These are phyloP conservation scores for Dacryopinax primogenitus DNA, from an alignment of 768 basidiomycete species.

Conservation along the genomic window DNA sequence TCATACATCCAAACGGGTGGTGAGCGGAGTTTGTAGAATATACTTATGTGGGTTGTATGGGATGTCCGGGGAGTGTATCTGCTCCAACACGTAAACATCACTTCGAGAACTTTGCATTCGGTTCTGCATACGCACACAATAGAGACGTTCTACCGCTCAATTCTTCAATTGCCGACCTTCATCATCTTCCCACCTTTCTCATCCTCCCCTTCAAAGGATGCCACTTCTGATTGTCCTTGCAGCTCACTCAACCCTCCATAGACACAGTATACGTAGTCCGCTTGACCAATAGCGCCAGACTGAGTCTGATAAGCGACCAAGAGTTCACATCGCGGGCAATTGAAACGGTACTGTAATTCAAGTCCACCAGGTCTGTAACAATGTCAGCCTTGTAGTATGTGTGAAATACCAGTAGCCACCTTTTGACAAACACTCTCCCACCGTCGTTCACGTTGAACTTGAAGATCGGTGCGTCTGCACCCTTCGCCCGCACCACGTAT, in stretches of 20 bases:
- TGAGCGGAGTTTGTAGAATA: no score
- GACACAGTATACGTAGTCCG: background rate
- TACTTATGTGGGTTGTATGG: background rate
- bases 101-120: background rate
- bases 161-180: background rate
- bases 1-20: constrained; percentile 4
- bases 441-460: constrained; percentile 3
- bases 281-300: background rate
- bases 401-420: background rate
- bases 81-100: background rate
- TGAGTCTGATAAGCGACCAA: background rate
- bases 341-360: background rate
- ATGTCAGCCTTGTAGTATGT: background rate
- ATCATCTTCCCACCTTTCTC: background rate
- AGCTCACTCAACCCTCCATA: background rate
- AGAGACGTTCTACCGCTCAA: no score
- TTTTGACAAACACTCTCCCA: background rate
- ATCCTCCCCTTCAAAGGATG: background rate
- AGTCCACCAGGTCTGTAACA: background rate
- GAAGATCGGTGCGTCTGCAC: constrained; percentile 1
- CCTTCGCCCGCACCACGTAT: background rate
- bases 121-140: no score
- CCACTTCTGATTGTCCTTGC: background rate
- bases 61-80: background rate
- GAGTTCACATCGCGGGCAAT: background rate